Conservation (phyloP, 139 green algal species). For the Yamagishiella unicocca region DNA sequence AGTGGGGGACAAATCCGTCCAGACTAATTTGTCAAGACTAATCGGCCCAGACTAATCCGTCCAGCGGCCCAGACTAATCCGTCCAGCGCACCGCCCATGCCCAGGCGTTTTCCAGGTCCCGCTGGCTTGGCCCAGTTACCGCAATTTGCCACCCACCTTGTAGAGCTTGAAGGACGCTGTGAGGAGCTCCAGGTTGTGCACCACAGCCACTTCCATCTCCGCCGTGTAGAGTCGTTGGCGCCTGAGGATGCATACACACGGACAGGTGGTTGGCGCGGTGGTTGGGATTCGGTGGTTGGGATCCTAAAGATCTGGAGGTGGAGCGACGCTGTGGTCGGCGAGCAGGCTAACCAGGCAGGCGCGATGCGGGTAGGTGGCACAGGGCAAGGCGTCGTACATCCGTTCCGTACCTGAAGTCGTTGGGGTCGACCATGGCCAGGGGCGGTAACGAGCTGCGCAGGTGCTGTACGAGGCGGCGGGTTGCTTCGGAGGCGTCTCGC, state of each 20-base stretch:
- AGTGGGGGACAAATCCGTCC: too few species aligned
- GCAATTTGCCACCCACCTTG: slow-evolving; percentile 10
- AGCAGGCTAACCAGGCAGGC: too few species aligned
- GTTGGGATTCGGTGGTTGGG: too few species aligned
- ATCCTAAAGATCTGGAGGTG: too few species aligned
- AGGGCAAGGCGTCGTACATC: too few species aligned
- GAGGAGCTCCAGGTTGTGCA: slow-evolving; percentile 35
- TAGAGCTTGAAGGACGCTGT: slow-evolving; percentile 19
- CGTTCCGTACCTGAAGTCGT: slow-evolving; percentile 31
- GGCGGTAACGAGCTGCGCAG: background rate
- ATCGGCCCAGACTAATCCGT: too few species aligned
- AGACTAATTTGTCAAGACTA: too few species aligned
- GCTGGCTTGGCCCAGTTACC: background rate
- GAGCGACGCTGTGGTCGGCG: too few species aligned
- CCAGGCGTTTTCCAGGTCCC: background rate
- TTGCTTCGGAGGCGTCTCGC: slow-evolving; percentile 12
- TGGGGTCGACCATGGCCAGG: slow-evolving; percentile 12
- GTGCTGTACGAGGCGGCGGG: background rate
- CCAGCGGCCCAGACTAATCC: too few species aligned
- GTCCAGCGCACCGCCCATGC: too few species aligned
- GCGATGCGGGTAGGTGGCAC: background rate
- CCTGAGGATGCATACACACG: background rate
- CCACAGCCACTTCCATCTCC: slow-evolving; percentile 28
- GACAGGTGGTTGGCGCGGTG: too few species aligned
- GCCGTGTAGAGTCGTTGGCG: slow-evolving; percentile 32